Evolutionary conservation across 176 grass and related monocot genomes (phyloP).

Genomic region (Puccinellia tenuiflora): DNA sequence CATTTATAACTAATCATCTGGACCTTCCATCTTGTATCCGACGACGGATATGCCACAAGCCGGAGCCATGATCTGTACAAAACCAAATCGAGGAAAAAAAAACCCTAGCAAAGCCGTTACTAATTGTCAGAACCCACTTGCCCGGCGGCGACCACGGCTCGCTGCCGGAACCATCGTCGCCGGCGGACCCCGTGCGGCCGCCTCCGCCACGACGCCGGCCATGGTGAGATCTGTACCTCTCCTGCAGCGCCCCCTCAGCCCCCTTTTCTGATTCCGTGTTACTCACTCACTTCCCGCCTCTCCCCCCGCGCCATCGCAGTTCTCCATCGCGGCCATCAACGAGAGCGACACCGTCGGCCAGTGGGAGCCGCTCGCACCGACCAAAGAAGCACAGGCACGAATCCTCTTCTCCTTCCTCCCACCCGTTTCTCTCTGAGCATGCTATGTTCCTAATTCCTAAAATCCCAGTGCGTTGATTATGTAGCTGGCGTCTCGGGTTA

Average conservation of each 20-base stretch:
- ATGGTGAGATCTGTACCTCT: slow-evolving; percentile 36
- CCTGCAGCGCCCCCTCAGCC: background rate
- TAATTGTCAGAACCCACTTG: background rate
- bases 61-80: background rate
- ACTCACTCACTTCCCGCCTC: background rate
- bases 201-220: background rate
- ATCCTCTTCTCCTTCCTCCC: background rate
- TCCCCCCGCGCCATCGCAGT: slow-evolving; percentile 32
- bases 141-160: slow-evolving; percentile 12
- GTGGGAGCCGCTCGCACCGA: slow-evolving; percentile 92
- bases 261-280: background rate
- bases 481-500: slow-evolving; percentile 15
- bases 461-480: background rate
- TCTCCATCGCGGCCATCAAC: slow-evolving; percentile 98
- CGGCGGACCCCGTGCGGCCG: slow-evolving; percentile 5
- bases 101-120: background rate
- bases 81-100: background rate
- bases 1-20: background rate
- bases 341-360: slow-evolving; percentile 57
- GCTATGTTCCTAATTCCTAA: background rate
- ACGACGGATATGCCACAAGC: background rate
- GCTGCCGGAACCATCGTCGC: slow-evolving; percentile 23
- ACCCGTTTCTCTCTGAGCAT: background rate
- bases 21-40: background rate
- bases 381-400: slow-evolving; percentile 86